Evolutionary conservation across 495 filamentous ascomycete species (phyloP).

Genomic region (Pyrenula massariospora): DNA sequence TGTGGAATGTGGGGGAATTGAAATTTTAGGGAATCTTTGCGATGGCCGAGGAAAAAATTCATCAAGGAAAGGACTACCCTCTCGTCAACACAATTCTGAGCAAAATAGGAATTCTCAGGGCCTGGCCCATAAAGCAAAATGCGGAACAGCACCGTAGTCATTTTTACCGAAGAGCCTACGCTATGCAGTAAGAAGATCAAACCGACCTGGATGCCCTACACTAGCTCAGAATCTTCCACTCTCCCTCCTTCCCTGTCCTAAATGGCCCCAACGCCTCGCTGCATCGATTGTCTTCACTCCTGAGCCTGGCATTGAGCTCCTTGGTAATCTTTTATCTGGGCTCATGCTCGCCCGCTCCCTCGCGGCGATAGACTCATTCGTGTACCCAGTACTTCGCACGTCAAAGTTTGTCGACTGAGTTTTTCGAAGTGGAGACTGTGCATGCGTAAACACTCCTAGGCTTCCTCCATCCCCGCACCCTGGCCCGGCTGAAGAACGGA

Average conservation of each 20-base stretch:
- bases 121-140: too few species aligned
- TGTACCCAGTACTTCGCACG: constrained; percentile 21
- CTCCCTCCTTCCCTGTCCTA: constrained; percentile 18
- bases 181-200: neutral
- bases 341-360: constrained; percentile 22
- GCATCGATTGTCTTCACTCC: constrained; percentile 16
- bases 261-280: constrained; percentile 17
- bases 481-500: constrained; percentile 25
- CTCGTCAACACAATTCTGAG: too few species aligned
- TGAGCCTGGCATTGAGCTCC: constrained; percentile 25
- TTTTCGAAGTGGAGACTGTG: constrained; percentile 72
- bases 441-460: constrained; percentile 66
- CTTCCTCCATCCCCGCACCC: constrained; percentile 59
- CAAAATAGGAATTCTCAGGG: too few species aligned
- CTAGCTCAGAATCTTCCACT: constrained; percentile 22
- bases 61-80: too few species aligned
- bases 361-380: constrained; percentile 20
- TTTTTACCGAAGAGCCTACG: too few species aligned
- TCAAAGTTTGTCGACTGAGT: constrained; percentile 33
- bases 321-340: constrained; percentile 12
- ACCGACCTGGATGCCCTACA: neutral
- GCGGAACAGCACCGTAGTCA: too few species aligned
- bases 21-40: too few species aligned
- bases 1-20: neutral
- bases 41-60: too few species aligned